Evolutionary conservation across 2,329 filamentous ascomycete species (phyloP).

Genomic region (Eurotiales sp.): DNA sequence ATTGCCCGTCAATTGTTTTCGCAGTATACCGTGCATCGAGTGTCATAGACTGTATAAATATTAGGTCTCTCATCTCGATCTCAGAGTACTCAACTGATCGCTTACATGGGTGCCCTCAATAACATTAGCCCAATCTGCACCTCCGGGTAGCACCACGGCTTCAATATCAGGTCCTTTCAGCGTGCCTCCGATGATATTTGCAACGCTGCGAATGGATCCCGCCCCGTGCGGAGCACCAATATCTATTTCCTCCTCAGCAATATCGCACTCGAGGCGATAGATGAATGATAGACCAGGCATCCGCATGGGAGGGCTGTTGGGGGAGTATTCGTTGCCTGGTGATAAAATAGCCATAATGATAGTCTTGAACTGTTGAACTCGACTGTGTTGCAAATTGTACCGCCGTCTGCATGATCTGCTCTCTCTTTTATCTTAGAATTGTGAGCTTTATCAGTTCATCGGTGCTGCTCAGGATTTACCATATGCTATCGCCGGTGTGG

Average conservation of each 20-base stretch:
- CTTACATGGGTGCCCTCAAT: conserved; percentile 24
- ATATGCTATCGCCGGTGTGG: too few relatives aligned
- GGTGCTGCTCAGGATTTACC: too few relatives aligned
- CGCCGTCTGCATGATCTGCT: too few relatives aligned
- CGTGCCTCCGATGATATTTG: conserved; percentile 21
- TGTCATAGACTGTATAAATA: conserved; percentile 19
- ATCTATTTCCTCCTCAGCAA: conserved; percentile 21
- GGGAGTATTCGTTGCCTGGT: conserved; percentile 22
- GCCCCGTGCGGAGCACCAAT: conserved; percentile 22
- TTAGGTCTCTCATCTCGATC: too few relatives aligned
- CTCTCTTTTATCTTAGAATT: too few relatives aligned
- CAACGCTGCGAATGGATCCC: conserved; percentile 21
- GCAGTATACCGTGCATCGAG: conserved; percentile 23
- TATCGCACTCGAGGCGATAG: conserved; percentile 24
- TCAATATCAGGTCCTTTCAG: conserved; percentile 23
- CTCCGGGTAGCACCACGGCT: conserved; percentile 20
- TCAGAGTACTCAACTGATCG: neutral
- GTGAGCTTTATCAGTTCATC: too few relatives aligned
- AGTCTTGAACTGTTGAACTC: too few relatives aligned
- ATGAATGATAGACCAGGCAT: conserved; percentile 20
- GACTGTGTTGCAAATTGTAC: too few relatives aligned
- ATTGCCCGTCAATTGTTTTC: conserved; percentile 20
- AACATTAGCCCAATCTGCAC: conserved; percentile 23
- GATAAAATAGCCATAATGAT: neutral
- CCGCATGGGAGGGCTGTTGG: conserved; percentile 22